Evolutionary conservation across 352 stramenopile genomes (phyloP).

Genomic region (Phytophthora sp.): DNA sequence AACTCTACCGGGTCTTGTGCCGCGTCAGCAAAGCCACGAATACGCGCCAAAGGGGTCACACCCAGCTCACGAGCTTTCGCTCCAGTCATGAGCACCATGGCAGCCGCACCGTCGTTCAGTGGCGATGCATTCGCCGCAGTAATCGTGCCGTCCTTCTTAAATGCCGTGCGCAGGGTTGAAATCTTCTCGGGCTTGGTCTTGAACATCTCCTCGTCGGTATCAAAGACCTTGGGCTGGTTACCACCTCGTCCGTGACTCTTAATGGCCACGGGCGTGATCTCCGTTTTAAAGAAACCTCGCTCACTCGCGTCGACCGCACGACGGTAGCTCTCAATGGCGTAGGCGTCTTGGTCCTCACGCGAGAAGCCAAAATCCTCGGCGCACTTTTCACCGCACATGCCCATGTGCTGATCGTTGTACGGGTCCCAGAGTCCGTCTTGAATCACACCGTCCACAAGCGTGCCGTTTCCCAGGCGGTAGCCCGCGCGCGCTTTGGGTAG

Average conservation of each 20-base stretch:
- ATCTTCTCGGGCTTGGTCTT: slow-evolving; percentile 94
- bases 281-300: slow-evolving; percentile 86
- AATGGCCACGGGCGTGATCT: slow-evolving; percentile 93
- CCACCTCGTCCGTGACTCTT: slow-evolving; percentile 43
- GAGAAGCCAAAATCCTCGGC: slow-evolving; percentile 92
- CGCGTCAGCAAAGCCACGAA: slow-evolving; percentile 84
- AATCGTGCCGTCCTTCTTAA: slow-evolving; percentile 96
- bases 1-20: slow-evolving; percentile 95
- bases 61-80: slow-evolving; percentile 86
- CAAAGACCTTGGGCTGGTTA: slow-evolving; percentile 57
- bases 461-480: slow-evolving; percentile 92
- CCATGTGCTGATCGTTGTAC: slow-evolving; percentile 97
- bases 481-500: slow-evolving; percentile 91
- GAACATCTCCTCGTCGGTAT: slow-evolving; percentile 94
- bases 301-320: slow-evolving; percentile 77
- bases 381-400: slow-evolving; percentile 96
- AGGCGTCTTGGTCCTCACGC: slow-evolving; percentile 96
- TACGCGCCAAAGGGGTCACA: slow-evolving; percentile 74
- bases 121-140: slow-evolving; percentile 97
- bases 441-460: slow-evolving; percentile 91
- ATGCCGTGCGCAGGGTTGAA: slow-evolving; percentile 89
- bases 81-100: slow-evolving; percentile 96
- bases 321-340: slow-evolving; percentile 93
- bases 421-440: slow-evolving; percentile 97
- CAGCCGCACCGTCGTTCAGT: slow-evolving; percentile 97